A percentile compares a stretch with the other conserved stretches of the same genome.
Conservation (phyloP, 768 basidiomycete species). For the Calocera cornea region DNA sequence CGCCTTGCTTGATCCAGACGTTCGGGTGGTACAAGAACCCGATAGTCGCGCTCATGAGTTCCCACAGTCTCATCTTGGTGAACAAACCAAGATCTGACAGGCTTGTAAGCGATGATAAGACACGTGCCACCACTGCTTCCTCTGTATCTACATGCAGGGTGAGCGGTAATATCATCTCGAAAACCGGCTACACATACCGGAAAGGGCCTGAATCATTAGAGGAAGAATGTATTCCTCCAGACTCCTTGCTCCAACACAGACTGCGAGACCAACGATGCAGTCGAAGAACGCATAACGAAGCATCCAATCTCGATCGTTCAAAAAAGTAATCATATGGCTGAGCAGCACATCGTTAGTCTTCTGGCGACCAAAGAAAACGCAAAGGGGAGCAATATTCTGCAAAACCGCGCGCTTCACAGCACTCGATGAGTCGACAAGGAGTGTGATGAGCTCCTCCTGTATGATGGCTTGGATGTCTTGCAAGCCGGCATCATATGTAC, state of each 20-base stretch:
- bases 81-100: constrained; percentile 82
- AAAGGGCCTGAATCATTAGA: constrained; percentile 86
- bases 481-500: constrained; percentile 78
- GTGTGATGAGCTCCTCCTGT: constrained; percentile 72
- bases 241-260: constrained; percentile 80
- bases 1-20: constrained; percentile 86
- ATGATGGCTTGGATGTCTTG: constrained; percentile 74
- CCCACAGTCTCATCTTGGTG: constrained; percentile 94
- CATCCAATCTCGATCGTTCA: constrained; percentile 83
- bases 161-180: not conserved
- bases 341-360: constrained; percentile 90
- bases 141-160: constrained; percentile 56
- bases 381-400: constrained; percentile 73
- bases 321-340: constrained; percentile 66
- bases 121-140: constrained; percentile 84
- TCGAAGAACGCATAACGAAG: constrained; percentile 88
- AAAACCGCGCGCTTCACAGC: constrained; percentile 85
- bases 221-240: constrained; percentile 96
- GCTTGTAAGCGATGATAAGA: constrained; percentile 73
- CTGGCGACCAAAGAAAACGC: constrained; percentile 84
- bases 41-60: constrained; percentile 74
- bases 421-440: constrained; percentile 79
- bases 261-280: constrained; percentile 88
- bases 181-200: constrained; percentile 40
- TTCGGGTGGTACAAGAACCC: constrained; percentile 94